Evolutionary conservation across 2,329 filamentous ascomycete genomes (phyloP), one percentile per base, ranked within the genome.

Genomic region (Claviceps fusiformis): DNA sequence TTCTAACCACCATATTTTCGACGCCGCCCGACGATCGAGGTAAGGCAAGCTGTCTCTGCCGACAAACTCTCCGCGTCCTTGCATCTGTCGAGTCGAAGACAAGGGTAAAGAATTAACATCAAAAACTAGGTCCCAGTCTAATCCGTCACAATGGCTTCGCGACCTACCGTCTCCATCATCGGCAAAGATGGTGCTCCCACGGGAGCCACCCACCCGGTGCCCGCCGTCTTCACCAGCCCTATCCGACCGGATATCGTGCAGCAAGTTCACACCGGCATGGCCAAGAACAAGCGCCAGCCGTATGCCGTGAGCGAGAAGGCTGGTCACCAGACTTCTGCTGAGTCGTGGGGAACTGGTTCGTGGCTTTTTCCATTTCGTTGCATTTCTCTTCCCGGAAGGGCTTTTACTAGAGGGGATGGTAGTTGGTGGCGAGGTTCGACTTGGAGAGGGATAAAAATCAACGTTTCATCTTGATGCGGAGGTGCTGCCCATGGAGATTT

Each of bases 221-320:
- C 95, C 72, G 85, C 89, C 77, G 92, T 98, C 80, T 98, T 98
- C 87, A 84, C 83, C 76, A 83, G 88, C 68, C 93, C 93, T 68
- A 97, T 98, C 82, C 92, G 93, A 75, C 88, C 91, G 71, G 93
- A 98, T 79, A 95, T 98, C 74, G 93, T 98, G 73, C 92, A 97
- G 84, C 87, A 91, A 76, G 87, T 97, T 70, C 93, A 98, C 86
- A 95, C 89, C 71, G 93, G 93, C 71, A 95, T 98, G 82, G 92
- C 92, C 75, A 98, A 98, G 89, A 98, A 98, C 86, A 96, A 95
- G 86, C 87, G 93, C 75, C 93, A 98, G 71, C 91, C 93, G 68
- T 98, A 98, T 77, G 85, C 93, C 71, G 93, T 98, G 82, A 95
- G 90, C 86, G 92, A 97, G 87, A 98, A 98, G 88, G 93, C 93